Evolutionary conservation across 2,329 filamentous ascomycete species (phyloP), one percentile per base, ranked within the genome.

Genomic region (Chaetomium strumarium): DNA sequence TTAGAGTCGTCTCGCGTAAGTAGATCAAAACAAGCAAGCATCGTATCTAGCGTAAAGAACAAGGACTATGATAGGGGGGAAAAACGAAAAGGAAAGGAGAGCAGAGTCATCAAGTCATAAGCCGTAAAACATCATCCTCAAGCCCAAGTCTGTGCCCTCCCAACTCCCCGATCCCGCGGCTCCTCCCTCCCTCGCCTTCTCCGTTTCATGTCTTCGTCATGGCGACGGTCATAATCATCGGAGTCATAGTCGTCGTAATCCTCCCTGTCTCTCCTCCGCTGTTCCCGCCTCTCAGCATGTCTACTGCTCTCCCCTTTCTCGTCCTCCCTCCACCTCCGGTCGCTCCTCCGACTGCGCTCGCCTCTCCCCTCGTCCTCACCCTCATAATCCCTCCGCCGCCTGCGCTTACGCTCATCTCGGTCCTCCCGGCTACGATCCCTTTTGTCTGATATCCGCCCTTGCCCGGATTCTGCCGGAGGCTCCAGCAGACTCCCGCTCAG

Each of bases 401-500:
- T 51, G 44, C 54, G 36, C 5, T 57, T 59, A 10, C 51, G 51
- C 12, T 37, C 29, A 17, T 38, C 31, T 1, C 39, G 37, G 16
- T 38, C 46, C 17, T 41, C 33, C 13, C 24, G 24, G 24, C 24
- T 24, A 24, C 24, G 24, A 24, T 29, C 50, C 10, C 30, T n/a
- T n/a, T n/a, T 33, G n/a, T 51, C 41, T 3, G 29, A 29, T 16
- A 46, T 37, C 46, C 46, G 52, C 38, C 38, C 40, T 19, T 40
- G 10, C 17, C 30, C 37, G 24, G 10, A 38, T 34, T 34, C 33
- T 14, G 14, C 34, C 13, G 19, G 16, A 19, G 52, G 53, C 30
- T 60, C 19, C 47, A 65, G 49, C 46, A 61, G 47, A 9, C 55
- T 56, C 2, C 63, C 61, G 11, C 61, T 61, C 9, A 69, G 16